Evolutionary conservation across 345 rosid species (phyloP), one percentile per base, ranked within the genome.

Genomic region (Raphanus sativus): DNA sequence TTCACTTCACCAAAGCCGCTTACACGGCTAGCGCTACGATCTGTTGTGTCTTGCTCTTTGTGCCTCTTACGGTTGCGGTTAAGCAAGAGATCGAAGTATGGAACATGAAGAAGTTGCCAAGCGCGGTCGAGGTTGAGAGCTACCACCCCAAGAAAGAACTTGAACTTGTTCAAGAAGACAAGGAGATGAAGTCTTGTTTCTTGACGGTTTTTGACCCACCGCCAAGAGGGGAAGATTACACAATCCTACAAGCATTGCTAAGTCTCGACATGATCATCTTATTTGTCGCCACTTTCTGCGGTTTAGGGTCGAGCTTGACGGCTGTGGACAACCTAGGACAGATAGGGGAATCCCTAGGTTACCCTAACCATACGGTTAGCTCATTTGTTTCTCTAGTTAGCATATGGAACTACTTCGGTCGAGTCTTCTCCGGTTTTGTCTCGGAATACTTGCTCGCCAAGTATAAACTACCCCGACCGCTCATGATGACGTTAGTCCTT

Each of bases 251-350:
- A 79, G 97, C 97, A 29, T 82, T 93, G 50, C 61, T 86, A 0
- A 93, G 97, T 84, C 30, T 81, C 0, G 98, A 93, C 81, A 93
- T 91, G 97, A 60, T 86, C 21, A 83, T 83, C 28, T 55, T 91
- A 12, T 91, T 89, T 62, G 38, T 84, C 0, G 90, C 97, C 0
- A 89, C 97, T 15, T 81, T 89, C 0, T 90, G 91, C 61, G 97
- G 95, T 21, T 82, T 91, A 26, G 97, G 97, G 5, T 80, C 89
- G 2, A 93, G 97, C 74, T 84, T 93, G 69, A 88, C 98, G 3
- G 94, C 98, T 0, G 87, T 90, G 3, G 96, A 93, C 84, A 93
- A 91, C 82, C 69, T 93, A 67, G 98, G 97, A 0, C 98, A 93
- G 33, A 93, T 93, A 59, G 98, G 97, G 1, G 98, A 93, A 54